These are phyloP conservation scores for Lojkania enalia DNA, from an alignment of 2,329 filamentous ascomycete species.

Conservation along the genomic window DNA sequence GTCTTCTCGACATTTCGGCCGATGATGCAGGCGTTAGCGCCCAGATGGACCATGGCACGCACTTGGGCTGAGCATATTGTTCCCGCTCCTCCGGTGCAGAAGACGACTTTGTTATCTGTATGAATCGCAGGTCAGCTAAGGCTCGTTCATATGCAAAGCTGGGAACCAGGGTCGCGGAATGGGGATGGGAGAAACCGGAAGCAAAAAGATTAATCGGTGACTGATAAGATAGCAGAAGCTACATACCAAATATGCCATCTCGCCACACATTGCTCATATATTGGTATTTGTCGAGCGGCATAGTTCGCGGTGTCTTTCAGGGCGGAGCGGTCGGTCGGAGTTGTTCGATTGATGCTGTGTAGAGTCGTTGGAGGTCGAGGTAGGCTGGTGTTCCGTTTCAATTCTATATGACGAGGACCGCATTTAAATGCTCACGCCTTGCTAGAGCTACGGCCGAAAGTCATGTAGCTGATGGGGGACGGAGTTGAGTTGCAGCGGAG, in stretches of 20 bases:
- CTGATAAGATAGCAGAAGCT: background rate
- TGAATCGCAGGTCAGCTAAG: slow-evolving; percentile 8
- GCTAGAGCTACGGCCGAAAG: too few relatives aligned
- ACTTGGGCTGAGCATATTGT: slow-evolving; percentile 95
- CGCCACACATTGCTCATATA: slow-evolving; percentile 85
- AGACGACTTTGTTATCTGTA: slow-evolving; percentile 81
- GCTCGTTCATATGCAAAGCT: background rate
- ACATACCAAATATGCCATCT: slow-evolving; percentile 81
- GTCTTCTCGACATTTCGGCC: slow-evolving; percentile 90
- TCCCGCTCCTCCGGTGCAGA: slow-evolving; percentile 93
- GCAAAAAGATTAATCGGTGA: background rate
- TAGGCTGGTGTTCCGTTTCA: too few relatives aligned
- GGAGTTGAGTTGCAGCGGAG: too few relatives aligned
- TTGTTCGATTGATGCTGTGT: too few relatives aligned
- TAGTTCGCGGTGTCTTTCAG: slow-evolving; percentile 45
- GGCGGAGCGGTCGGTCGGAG: slow-evolving; percentile 14
- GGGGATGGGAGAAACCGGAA: background rate
- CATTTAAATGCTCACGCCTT: too few relatives aligned
- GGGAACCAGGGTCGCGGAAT: background rate
- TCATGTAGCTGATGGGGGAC: too few relatives aligned
- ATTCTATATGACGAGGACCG: too few relatives aligned
- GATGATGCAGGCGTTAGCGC: slow-evolving; percentile 91
- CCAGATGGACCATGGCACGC: slow-evolving; percentile 84
- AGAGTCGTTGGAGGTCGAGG: slow-evolving; percentile 2
- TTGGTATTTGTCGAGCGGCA: slow-evolving; percentile 71